Conservation (phyloP, 257 asterid species). For the Capsicum chinense region DNA sequence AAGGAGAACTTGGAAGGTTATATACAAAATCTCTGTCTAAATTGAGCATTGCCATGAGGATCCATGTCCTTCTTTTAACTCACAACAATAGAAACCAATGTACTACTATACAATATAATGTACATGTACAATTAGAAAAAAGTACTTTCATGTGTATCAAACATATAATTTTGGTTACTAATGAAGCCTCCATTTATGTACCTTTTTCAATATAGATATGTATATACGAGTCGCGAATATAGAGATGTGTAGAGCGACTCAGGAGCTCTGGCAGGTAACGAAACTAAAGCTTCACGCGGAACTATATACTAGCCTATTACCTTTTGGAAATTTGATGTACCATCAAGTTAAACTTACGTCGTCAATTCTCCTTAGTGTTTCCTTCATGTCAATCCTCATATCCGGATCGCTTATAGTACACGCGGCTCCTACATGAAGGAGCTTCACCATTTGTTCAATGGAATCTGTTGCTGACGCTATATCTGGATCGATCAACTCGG, state of each 20-base stretch:
- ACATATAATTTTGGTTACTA: neutral
- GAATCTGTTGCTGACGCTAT: constrained; percentile 41
- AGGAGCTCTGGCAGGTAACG: constrained; percentile 26
- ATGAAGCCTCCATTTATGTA: neutral
- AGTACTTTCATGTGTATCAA: neutral
- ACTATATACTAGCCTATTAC: neutral
- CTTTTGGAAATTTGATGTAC: neutral
- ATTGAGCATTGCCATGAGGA: constrained; percentile 17
- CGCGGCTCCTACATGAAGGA: constrained; percentile 60
- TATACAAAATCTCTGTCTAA: constrained; percentile 11
- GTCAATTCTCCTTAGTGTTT: constrained; percentile 67
- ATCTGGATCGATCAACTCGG: constrained; percentile 80
- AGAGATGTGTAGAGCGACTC: neutral
- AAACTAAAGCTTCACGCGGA: constrained; percentile 16
- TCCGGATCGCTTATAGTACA: constrained; percentile 64
- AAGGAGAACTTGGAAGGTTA: neutral
- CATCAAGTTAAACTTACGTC: constrained; percentile 51
- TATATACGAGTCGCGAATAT: neutral
- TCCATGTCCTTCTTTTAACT: neutral
- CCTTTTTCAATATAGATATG: neutral
- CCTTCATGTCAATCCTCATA: constrained; percentile 65
- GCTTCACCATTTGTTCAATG: constrained; percentile 58
- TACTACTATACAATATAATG: neutral
- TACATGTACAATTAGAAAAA: neutral
- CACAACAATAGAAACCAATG: neutral